These are phyloP conservation scores for Funneliformis caledonium DNA, from an alignment of 371 early-diverging fungal species.

Conservation along the genomic window DNA sequence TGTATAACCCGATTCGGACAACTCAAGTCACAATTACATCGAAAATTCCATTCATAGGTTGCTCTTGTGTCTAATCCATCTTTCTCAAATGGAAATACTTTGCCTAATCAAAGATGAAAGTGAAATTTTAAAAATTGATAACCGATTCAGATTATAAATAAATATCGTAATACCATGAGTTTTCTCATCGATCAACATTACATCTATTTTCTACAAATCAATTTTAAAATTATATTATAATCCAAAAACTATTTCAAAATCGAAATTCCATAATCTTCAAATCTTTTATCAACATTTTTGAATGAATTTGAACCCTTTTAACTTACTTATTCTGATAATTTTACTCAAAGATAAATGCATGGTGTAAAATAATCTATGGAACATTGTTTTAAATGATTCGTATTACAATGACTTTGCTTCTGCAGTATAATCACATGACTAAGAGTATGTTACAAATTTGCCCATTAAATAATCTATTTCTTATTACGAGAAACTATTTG, in stretches of 20 bases:
- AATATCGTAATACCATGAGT: not conserved
- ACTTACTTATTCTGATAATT: not conserved
- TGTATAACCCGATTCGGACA: conserved; percentile 76
- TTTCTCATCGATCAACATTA: not conserved
- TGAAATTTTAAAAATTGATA: not conserved
- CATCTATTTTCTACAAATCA: not conserved
- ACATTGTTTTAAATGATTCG: not conserved
- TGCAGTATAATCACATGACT: no score
- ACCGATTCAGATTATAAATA: not conserved
- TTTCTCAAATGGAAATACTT: conserved; percentile 15
- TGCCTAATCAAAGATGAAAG: not conserved
- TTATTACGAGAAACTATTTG: no score
- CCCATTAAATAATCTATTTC: no score
- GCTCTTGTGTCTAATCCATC: conserved; percentile 34
- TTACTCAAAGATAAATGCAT: conserved; percentile 13
- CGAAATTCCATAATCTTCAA: conserved; percentile 13
- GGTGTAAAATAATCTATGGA: conserved; percentile 9
- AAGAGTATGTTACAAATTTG: no score
- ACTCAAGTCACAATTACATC: conserved; percentile 60
- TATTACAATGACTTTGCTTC: not conserved
- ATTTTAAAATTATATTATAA: not conserved
- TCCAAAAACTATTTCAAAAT: not conserved
- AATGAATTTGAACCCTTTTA: not conserved
- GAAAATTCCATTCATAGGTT: conserved; percentile 69
- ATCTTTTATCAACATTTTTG: not conserved